Evolutionary conservation across 768 basidiomycete genomes (phyloP).

Genomic region (Leccinellum luteum): DNA sequence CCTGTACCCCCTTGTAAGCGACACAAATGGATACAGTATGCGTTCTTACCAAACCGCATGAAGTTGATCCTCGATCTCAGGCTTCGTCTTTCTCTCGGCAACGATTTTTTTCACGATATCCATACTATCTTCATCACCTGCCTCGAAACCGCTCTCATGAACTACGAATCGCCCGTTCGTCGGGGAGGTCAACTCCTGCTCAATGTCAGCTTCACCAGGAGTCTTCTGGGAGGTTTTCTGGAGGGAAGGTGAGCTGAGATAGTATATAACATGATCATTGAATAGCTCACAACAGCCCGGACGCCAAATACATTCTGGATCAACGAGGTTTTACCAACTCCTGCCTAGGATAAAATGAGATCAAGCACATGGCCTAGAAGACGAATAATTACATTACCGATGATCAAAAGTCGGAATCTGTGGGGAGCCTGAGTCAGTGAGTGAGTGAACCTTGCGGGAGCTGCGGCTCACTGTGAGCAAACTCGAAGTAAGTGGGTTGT

Average conservation of each 20-base stretch:
- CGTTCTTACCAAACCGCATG: not conserved
- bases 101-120: not conserved
- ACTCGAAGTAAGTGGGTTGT: not conserved
- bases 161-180: not conserved
- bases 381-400: not conserved
- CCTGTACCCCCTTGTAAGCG: not conserved
- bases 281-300: not conserved
- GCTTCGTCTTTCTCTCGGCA: not conserved
- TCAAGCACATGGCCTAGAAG: rapidly evolving
- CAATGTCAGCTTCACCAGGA: not conserved
- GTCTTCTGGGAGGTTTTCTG: not conserved
- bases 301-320: not conserved
- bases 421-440: not conserved
- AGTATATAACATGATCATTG: rapidly evolving
- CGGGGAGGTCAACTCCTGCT: not conserved
- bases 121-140: not conserved
- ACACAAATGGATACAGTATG: not conserved
- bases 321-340: not conserved
- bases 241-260: not conserved
- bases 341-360: not conserved
- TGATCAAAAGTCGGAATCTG: not conserved
- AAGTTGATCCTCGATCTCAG: not conserved
- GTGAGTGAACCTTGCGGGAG: not conserved
- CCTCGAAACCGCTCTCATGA: not conserved
- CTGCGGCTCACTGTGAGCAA: not conserved